Conservation (phyloP, 192 early-diverging fungal genomes). For the Mortierella alpina region DNA sequence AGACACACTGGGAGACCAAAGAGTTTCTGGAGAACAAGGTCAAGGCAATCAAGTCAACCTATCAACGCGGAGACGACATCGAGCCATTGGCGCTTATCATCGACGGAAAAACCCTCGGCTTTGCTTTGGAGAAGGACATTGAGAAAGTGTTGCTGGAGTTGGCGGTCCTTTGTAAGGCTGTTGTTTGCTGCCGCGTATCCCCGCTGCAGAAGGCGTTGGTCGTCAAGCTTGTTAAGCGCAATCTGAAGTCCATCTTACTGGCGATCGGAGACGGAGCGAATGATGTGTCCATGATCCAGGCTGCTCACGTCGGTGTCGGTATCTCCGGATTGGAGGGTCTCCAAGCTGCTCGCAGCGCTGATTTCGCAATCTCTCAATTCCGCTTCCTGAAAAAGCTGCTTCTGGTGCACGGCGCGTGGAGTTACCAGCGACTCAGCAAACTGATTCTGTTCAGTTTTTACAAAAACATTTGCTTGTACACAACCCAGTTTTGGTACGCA, state of each 20-base stretch:
- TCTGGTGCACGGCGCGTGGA: constrained; percentile 97
- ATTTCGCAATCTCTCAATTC: constrained; percentile 99
- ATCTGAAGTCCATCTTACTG: constrained; percentile 87
- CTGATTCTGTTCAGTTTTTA: constrained; percentile 98
- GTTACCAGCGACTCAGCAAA: constrained; percentile 94
- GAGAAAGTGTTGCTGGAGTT: constrained; percentile 88
- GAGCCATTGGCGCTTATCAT: constrained; percentile 91
- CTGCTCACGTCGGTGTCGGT: constrained; percentile 97
- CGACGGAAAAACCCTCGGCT: constrained; percentile 92
- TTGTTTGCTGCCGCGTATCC: constrained; percentile 98
- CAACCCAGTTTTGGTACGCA: constrained; percentile 98
- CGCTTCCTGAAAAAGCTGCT: constrained; percentile 93
- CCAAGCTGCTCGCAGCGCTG: constrained; percentile 95
- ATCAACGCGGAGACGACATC: constrained; percentile 57
- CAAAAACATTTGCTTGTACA: constrained; percentile 98
- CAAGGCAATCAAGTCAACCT: constrained; percentile 74
- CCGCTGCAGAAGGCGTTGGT: constrained; percentile 98
- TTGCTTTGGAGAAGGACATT: constrained; percentile 90
- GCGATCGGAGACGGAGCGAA: constrained; percentile 99
- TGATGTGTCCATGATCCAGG: constrained; percentile 99
- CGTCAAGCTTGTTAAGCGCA: constrained; percentile 97
- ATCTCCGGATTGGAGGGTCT: constrained; percentile 97
- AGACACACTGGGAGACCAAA: constrained; percentile 91
- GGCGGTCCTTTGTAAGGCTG: constrained; percentile 92
- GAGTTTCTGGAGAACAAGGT: constrained; percentile 92